phyloP scores from a whole-genome alignment of 495 filamentous ascomycete genomes.

The Penicillium lagena region DNA sequence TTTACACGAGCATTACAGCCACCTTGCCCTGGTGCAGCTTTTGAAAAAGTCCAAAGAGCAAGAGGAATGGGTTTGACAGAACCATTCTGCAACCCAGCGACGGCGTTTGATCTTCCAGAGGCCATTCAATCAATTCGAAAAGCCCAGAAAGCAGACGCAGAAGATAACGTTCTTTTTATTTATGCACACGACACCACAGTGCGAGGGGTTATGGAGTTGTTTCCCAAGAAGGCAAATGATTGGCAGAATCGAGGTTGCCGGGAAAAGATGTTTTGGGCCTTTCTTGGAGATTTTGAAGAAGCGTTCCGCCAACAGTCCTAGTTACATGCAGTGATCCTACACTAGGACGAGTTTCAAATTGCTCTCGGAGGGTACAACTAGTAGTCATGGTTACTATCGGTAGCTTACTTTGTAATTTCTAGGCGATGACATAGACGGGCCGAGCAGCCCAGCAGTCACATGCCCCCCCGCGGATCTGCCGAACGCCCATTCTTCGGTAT shows the following conservation, averaged over 20 bases:
- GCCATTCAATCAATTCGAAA: conserved; percentile 31
- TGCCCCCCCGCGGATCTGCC: conserved; percentile 24
- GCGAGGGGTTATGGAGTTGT: conserved; percentile 40
- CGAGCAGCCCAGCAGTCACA: conserved; percentile 17
- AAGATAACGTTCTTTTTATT: conserved; percentile 43
- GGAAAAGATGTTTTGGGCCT: conserved; percentile 44
- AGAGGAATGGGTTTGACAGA: background rate
- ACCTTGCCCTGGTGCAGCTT: background rate
- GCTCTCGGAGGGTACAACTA: too few relatives aligned
- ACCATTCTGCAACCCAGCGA: conserved; percentile 4
- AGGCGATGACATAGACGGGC: background rate
- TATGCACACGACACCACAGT: conserved; percentile 49
- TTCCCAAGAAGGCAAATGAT: conserved; percentile 41
- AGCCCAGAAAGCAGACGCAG: conserved; percentile 42
- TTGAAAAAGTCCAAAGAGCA: background rate
- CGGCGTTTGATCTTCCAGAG: conserved; percentile 5
- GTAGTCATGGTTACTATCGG: too few relatives aligned
- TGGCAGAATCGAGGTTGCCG: conserved; percentile 48
- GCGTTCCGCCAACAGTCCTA: too few relatives aligned
- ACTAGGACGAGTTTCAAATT: too few relatives aligned
- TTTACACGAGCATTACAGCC: background rate
- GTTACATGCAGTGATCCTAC: too few relatives aligned
- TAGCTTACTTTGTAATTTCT: background rate
- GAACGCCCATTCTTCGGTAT: conserved; percentile 11
- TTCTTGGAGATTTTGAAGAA: conserved; percentile 46